These are phyloP conservation scores for Penicillium sp. DNA, from an alignment of 2,329 filamentous ascomycete species.

Conservation along the genomic window DNA sequence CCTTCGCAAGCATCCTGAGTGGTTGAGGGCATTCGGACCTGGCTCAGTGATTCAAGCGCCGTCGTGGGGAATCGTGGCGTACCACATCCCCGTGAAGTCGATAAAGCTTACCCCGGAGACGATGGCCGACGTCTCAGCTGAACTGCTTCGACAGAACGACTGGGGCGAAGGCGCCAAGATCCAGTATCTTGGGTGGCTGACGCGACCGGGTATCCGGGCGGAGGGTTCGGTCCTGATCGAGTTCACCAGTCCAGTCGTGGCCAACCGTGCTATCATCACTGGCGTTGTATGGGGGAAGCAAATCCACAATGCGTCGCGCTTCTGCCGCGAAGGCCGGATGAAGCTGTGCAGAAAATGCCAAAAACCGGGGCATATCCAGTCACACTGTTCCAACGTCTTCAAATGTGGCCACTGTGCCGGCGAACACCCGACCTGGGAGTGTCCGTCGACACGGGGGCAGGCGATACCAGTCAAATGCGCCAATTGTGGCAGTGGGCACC, in stretches of 20 bases:
- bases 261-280: slow-evolving; percentile 6
- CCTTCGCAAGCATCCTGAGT: slow-evolving; percentile 3
- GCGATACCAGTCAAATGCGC: too few relatives aligned
- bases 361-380: too few relatives aligned
- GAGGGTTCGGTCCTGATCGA: slow-evolving; percentile 6
- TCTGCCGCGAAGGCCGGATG: too few relatives aligned
- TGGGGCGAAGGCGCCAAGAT: slow-evolving; percentile 4
- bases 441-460: too few relatives aligned
- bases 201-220: not conserved
- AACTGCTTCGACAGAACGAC: slow-evolving; percentile 7
- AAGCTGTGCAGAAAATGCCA: too few relatives aligned
- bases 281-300: slow-evolving; percentile 2
- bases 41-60: slow-evolving; percentile 6
- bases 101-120: slow-evolving; percentile 3
- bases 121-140: slow-evolving; percentile 7
- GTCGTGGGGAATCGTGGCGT: slow-evolving; percentile 5
- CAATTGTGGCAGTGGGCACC: too few relatives aligned
- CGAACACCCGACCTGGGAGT: too few relatives aligned
- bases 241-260: slow-evolving; percentile 3
- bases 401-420: too few relatives aligned
- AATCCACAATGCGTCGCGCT: not conserved
- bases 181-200: not conserved
- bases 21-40: slow-evolving; percentile 4
- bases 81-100: slow-evolving; percentile 6
- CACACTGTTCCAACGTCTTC: too few relatives aligned